phyloP scores from a whole-genome alignment of 1,284 basidiomycete species.

The Ustilago esculenta region DNA sequence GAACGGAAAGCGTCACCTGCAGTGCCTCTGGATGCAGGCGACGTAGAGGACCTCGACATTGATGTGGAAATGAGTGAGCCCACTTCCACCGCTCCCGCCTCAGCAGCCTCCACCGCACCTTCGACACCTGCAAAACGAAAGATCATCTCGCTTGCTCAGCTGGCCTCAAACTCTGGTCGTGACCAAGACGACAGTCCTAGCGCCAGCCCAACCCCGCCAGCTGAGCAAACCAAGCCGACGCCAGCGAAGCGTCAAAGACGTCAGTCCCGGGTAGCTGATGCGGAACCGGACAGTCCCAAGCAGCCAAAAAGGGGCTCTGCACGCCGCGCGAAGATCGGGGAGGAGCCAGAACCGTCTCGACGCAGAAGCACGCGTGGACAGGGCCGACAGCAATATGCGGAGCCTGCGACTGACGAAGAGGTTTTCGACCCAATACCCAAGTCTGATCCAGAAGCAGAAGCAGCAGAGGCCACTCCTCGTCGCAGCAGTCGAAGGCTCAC shows the following conservation, averaged over 20 bases:
- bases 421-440: too few species aligned
- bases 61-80: background rate
- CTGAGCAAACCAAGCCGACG: background rate
- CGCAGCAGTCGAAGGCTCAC: constrained; percentile 19
- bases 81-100: background rate
- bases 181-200: constrained; percentile 7
- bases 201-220: constrained; percentile 6
- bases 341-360: background rate
- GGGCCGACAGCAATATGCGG: constrained; percentile 6
- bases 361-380: constrained; percentile 11
- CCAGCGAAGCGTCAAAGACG: constrained; percentile 15
- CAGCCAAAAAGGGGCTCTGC: constrained; percentile 4
- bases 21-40: background rate
- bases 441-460: background rate
- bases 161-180: constrained; percentile 17
- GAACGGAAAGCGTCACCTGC: background rate
- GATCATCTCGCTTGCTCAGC: constrained; percentile 46
- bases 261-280: background rate
- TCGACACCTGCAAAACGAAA: constrained; percentile 30
- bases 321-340: background rate
- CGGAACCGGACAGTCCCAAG: background rate
- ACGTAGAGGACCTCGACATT: constrained; percentile 8
- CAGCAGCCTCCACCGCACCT: background rate
- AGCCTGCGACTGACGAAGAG: constrained; percentile 10
- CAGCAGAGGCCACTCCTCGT: background rate